phyloP scores from a whole-genome alignment of 768 basidiomycete species.

The Russula emetica region DNA sequence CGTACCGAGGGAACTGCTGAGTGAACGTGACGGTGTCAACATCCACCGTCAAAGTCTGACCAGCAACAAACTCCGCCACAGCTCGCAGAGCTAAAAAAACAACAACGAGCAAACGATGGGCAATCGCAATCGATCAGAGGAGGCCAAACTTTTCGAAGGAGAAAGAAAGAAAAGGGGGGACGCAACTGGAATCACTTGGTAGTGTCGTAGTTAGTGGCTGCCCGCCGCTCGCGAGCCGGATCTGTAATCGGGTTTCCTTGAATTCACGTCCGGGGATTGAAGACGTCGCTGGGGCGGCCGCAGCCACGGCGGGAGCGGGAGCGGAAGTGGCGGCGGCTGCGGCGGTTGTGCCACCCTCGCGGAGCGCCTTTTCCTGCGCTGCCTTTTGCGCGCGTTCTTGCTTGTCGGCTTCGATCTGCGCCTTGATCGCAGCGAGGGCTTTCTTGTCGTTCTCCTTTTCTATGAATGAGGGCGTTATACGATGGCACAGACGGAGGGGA shows the following conservation, averaged over 20 bases:
- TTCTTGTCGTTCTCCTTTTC: constrained; percentile 89
- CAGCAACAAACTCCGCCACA: constrained; percentile 84
- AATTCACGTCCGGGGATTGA: constrained; percentile 64
- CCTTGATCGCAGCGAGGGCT: constrained; percentile 82
- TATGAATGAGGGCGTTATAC: constrained; percentile 32
- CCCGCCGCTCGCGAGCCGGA: constrained; percentile 77
- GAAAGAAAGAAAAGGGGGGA: constrained; percentile 19
- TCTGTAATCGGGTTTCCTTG: constrained; percentile 85
- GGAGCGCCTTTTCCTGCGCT: constrained; percentile 85
- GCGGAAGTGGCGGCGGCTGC: constrained; percentile 36
- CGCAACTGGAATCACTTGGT: constrained; percentile 71
- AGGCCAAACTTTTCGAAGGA: neutral
- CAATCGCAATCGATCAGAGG: neutral
- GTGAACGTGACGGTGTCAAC: constrained; percentile 77
- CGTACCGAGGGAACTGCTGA: constrained; percentile 81
- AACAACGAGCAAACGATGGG: neutral
- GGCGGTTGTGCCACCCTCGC: constrained; percentile 59
- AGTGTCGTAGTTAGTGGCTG: constrained; percentile 77
- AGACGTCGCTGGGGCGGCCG: constrained; percentile 39
- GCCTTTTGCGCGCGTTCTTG: constrained; percentile 80
- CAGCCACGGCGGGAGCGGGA: constrained; percentile 37
- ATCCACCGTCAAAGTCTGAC: constrained; percentile 61
- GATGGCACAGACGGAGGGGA: neutral
- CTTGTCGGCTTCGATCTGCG: constrained; percentile 94
- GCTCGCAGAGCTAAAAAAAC: constrained; percentile 60